Evolutionary conservation across 2,329 filamentous ascomycete species (phyloP).

Genomic region (Colletotrichum eremochloae): DNA sequence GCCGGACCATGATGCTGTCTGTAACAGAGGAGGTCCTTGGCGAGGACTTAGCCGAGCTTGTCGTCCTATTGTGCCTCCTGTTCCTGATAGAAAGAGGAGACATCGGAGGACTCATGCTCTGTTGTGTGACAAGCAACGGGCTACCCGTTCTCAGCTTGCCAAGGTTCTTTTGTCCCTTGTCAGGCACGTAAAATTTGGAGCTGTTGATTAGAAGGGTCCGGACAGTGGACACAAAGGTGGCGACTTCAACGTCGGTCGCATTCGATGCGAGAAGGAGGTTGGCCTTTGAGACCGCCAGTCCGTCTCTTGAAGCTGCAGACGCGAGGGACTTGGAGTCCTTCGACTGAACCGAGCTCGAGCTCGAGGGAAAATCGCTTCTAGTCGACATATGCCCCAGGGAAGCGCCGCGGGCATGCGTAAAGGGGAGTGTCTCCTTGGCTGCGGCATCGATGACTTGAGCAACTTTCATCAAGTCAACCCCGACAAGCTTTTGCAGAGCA

Average conservation of each 20-base stretch:
- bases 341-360: conserved; percentile 27
- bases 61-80: conserved; percentile 10
- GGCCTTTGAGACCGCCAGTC: conserved; percentile 60
- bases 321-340: conserved; percentile 16
- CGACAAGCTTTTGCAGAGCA: conserved; percentile 69
- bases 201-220: conserved; percentile 62
- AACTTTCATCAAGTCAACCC: conserved; percentile 69
- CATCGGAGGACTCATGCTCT: conserved; percentile 31
- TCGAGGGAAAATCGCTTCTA: conserved; percentile 17
- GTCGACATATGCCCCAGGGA: conserved; percentile 47
- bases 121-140: conserved; percentile 49
- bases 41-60: conserved; percentile 36
- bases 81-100: conserved; percentile 31
- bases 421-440: conserved; percentile 53
- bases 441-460: conserved; percentile 67
- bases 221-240: conserved; percentile 66
- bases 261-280: conserved; percentile 70
- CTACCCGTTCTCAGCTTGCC: conserved; percentile 43
- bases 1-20: conserved; percentile 53
- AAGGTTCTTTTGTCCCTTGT: conserved; percentile 46
- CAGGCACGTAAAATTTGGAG: conserved; percentile 61
- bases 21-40: conserved; percentile 50
- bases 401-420: conserved; percentile 56
- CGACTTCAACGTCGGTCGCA: conserved; percentile 67
- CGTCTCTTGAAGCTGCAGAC: conserved; percentile 37